Base-by-base conservation (phyloP, 345 rosid genomes). In the Rubroshorea leprosula region DNA sequence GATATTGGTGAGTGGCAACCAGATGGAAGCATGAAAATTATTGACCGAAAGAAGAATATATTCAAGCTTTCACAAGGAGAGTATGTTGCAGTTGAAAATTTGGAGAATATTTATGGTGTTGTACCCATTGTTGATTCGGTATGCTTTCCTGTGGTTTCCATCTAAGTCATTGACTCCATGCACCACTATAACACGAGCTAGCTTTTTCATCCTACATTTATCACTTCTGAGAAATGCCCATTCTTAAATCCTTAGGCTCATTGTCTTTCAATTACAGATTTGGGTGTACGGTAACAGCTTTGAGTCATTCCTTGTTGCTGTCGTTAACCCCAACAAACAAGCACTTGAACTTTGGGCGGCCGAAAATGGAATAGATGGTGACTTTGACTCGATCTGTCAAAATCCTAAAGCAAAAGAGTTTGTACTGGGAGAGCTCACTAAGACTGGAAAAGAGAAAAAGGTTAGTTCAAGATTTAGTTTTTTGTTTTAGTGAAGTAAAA, bases 1-100 rank as follows among this genome's bases (percentile, higher is more conserved):
- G 99, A 93, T 77, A 63, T 93, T 19, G 99, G 99, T 10, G 97
- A 93, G 64, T 90, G 99, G 99, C 99, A 89, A 83, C 81, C 85
- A 3, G 79, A 93, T 58, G 99, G 96, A 69, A 89, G 95, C 78
- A 67, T 93, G 95, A 93, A 85, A 65, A 83, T 90, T 46, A 80
- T 93, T 38, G 99, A 93, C 61, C 74, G 99, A 14, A 87, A 85
- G 87, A 93, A 93, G 64, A 93, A 93, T 63, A 93, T 93, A 47
- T 93, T 90, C 58, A 93, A 93, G 67, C 96, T 93, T 29, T 90
- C 99, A 1, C 99, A 93, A 76, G 99, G 99, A 67, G 99, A 93
- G 66, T 93, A 93, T 48, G 96, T 93, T 51, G 99, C 99, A 0
- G 97, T 87, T 51, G 99, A 90, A 67, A 87, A 89, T 76, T 72